Base-by-base conservation (phyloP, 1,284 basidiomycete genomes). In the Puccinia novopanici region DNA sequence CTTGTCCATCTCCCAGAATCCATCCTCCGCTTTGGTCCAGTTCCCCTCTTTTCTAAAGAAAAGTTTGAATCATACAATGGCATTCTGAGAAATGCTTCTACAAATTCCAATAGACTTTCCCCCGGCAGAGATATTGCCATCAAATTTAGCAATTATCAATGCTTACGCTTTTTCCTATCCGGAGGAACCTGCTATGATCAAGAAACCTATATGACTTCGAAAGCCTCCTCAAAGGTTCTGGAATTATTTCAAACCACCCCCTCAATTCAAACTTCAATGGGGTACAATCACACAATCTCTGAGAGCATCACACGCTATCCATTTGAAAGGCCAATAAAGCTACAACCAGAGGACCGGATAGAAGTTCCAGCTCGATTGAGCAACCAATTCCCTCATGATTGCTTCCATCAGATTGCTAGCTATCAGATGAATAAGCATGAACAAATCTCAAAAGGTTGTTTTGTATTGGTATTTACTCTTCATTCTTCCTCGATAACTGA, bases 41-140 rank as follows among this genome's bases (percentile, higher is more conserved):
- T 15, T 8, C 6, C 45, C 15, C 15, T 45, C 6, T 45, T 45
- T 15, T 6, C 45, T 6, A 45, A 6, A 45, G 45, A 45, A 45
- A 45, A 45, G n/a, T n/a, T n/a, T n/a, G n/a, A n/a, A n/a, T n/a
- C n/a, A n/a, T n/a, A n/a, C n/a, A n/a, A n/a, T n/a, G 45, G 45
- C 15, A 45, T 45, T 15, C 45, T 45, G 45, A 45, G 45, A 15
- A 45, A 45, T 45, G 45, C 67, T 3, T 70, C 67, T 9, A 50
- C 40, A 6, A 37, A 70, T 45, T 70, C 67, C 27, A 70, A 70
- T n/a, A 9, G 40, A 22, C 12, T 27, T 8, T 9, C 30, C 24
- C 67, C 67, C 17, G 34, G 67, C 5, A 42, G 67, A 50, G 67
- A 70, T n/a, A 70, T 70, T 70, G 67, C 67, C 37, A 70, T n/a